These are phyloP conservation scores for Chaetomium strumarium DNA, from an alignment of 2,329 filamentous ascomycete genomes.

Conservation along the genomic window DNA sequence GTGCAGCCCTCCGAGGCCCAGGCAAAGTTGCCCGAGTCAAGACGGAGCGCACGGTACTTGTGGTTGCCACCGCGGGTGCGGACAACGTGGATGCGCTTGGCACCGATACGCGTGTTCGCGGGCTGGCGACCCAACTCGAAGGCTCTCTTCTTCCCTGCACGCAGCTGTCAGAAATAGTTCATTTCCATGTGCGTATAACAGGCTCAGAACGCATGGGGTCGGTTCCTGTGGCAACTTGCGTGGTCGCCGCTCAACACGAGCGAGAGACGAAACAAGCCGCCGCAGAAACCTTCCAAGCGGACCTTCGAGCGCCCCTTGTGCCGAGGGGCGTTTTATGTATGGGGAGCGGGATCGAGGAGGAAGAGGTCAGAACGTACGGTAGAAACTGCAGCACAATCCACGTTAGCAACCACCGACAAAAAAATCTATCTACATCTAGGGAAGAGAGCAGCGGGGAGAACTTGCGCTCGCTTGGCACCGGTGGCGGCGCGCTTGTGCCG, in stretches of 20 bases:
- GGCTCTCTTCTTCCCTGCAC: slow-evolving; percentile 79
- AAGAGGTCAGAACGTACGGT: slow-evolving; percentile 57
- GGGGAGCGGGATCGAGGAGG: background rate
- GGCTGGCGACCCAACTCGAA: slow-evolving; percentile 99
- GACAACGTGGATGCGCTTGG: slow-evolving; percentile 41
- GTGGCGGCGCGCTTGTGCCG: slow-evolving; percentile 99
- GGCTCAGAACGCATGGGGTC: slow-evolving; percentile 67
- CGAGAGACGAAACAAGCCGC: background rate
- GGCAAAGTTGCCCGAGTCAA: slow-evolving; percentile 98
- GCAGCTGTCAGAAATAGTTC: slow-evolving; percentile 25
- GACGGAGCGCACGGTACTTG: slow-evolving; percentile 98
- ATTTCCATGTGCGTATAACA: slow-evolving; percentile 41
- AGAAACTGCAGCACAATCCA: slow-evolving; percentile 43
- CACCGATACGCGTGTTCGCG: slow-evolving; percentile 97
- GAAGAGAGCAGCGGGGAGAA: slow-evolving; percentile 7
- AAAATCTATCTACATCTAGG: background rate
- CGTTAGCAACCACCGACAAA: slow-evolving; percentile 18
- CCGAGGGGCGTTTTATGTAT: slow-evolving; percentile 35
- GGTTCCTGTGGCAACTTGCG: slow-evolving; percentile 4
- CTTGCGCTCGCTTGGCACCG: slow-evolving; percentile 83
- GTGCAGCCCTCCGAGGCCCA: slow-evolving; percentile 97
- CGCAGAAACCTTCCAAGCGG: slow-evolving; percentile 46
- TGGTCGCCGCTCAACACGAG: background rate
- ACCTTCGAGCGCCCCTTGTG: slow-evolving; percentile 53
- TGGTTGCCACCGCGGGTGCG: slow-evolving; percentile 72